Base-by-base conservation (phyloP, 73 alveolate genomes). In the Stentor coeruleus region DNA sequence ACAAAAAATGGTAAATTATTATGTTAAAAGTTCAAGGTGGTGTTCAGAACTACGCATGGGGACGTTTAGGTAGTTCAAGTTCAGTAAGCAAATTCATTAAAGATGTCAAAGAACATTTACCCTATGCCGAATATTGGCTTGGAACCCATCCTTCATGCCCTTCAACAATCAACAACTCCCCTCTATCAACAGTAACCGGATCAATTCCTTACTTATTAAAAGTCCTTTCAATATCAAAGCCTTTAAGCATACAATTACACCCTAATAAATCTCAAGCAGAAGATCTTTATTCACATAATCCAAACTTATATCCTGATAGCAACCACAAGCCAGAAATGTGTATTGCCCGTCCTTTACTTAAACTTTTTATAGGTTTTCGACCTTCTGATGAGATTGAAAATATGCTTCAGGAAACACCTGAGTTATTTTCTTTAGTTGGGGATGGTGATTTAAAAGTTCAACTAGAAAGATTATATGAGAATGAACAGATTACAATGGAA, bases 291-390 rank as follows among this genome's bases (percentile, higher is more conserved):
- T 66, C 81, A 74, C 86, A 83, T 38, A 84, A 84, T 55, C 99
- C 99, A 41, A 87, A 95, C 6, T 84, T 91, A 39, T 98, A 98
- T 91, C 95, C 95, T 59, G 99, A 98, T 88, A 94, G 90, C 49
- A 98, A 98, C 89, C 99, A 98, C 84, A 98, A 98, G 90, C 99
- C 99, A 20, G 99, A 98, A 85, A 95, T 97, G 93, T 96, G 98
- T 55, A 98, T 98, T 59, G 99, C 99, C 6, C 80, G 97, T 73
- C 90, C 96, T 72, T 95, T 92, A 74, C 96, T 96, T 84, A 97
- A 94, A 85, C 97, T 97, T 37, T 91, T 96, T 39, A 89, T 94
- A 76, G 97, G 99, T 37, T 93, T 93, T 41, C 90, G 95, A 20
- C 59, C 89, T 3, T 73, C 76, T 49, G 88, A 87, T n/a, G 81